A percentile compares a stretch with the other conserved stretches of the same genome.
phyloP scores from a whole-genome alignment of 2,329 filamentous ascomycete genomes.

The Neoscytalidium dimidiatum region DNA sequence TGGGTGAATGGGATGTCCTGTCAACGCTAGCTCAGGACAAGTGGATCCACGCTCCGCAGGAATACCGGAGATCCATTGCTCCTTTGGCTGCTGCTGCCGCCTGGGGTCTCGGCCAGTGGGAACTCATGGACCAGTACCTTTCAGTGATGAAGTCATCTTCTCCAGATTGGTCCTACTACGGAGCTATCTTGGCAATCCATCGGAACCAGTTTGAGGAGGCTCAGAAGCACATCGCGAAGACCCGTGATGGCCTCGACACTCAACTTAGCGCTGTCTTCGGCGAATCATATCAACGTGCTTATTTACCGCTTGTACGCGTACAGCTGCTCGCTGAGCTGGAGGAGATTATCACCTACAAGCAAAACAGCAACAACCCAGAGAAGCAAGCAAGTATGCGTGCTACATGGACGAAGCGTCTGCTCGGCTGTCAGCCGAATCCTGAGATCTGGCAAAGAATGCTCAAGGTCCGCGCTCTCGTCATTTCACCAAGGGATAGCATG shows the following conservation, averaged over 20 bases:
- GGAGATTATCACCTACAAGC: slow-evolving; percentile 97
- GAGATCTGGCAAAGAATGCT: slow-evolving; percentile 99
- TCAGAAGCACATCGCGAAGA: slow-evolving; percentile 83
- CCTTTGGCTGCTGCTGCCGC: slow-evolving; percentile 92
- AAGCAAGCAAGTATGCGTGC: slow-evolving; percentile 88
- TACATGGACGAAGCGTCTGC: slow-evolving; percentile 94
- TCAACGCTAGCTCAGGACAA: slow-evolving; percentile 87
- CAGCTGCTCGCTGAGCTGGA: slow-evolving; percentile 99
- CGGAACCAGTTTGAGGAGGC: slow-evolving; percentile 95
- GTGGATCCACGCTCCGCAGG: slow-evolving; percentile 85
- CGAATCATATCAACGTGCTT: slow-evolving; percentile 96
- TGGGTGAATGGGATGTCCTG: slow-evolving; percentile 95
- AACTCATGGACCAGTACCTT: slow-evolving; percentile 96
- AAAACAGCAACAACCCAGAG: slow-evolving; percentile 73
- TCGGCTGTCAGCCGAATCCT: slow-evolving; percentile 94
- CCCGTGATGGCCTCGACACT: slow-evolving; percentile 89
- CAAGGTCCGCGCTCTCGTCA: slow-evolving; percentile 88
- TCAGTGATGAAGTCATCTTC: slow-evolving; percentile 92
- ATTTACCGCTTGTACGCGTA: slow-evolving; percentile 95
- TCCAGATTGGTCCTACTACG: slow-evolving; percentile 95
- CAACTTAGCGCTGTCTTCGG: slow-evolving; percentile 95
- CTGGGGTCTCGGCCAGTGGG: slow-evolving; percentile 96
- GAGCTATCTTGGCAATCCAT: slow-evolving; percentile 91
- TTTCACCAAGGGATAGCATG: slow-evolving; percentile 88
- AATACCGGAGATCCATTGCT: slow-evolving; percentile 87